These are phyloP conservation scores for Larix kaempferi DNA, from an alignment of 75 land plant species.

Conservation along the genomic window DNA sequence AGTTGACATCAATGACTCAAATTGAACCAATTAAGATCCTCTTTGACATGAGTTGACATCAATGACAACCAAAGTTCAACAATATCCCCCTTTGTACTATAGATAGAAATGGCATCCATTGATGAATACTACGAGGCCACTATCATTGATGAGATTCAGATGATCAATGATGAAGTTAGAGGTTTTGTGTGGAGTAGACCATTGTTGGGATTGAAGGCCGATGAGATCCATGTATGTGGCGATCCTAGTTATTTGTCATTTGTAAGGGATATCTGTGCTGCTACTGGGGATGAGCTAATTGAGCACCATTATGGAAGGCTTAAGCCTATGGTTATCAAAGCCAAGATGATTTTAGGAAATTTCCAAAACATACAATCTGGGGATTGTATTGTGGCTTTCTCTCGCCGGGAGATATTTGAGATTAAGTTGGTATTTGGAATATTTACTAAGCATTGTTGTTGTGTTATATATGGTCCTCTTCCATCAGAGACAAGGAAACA, in stretches of 20 bases:
- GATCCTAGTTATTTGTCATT: slow-evolving; percentile 86
- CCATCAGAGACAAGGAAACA: slow-evolving; percentile 96
- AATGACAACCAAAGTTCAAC: too few relatives aligned
- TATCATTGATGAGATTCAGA: slow-evolving; percentile 91
- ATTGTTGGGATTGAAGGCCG: slow-evolving; percentile 85
- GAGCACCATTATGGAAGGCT: slow-evolving; percentile 78
- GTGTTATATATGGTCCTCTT: slow-evolving; percentile 95
- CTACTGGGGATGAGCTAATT: slow-evolving; percentile 81
- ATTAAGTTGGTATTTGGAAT: slow-evolving; percentile 85
- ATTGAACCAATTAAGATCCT: too few relatives aligned
- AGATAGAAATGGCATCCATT: slow-evolving; percentile 86
- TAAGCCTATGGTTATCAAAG: slow-evolving; percentile 84
- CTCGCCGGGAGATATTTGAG: slow-evolving; percentile 92
- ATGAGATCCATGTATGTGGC: slow-evolving; percentile 96
- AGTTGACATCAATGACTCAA: too few relatives aligned
- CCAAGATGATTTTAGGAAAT: slow-evolving; percentile 73
- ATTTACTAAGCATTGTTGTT: slow-evolving; percentile 78
- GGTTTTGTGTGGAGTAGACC: slow-evolving; percentile 98
- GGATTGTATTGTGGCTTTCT: slow-evolving; percentile 96
- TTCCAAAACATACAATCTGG: slow-evolving; percentile 68
- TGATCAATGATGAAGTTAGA: slow-evolving; percentile 78
- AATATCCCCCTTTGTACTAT: too few relatives aligned
- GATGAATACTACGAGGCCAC: slow-evolving; percentile 80
- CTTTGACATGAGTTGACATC: too few relatives aligned
- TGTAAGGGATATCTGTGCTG: slow-evolving; percentile 63